Evolutionary conservation across 805 yeast genomes (phyloP).

Genomic region (Candida chauliodis): DNA sequence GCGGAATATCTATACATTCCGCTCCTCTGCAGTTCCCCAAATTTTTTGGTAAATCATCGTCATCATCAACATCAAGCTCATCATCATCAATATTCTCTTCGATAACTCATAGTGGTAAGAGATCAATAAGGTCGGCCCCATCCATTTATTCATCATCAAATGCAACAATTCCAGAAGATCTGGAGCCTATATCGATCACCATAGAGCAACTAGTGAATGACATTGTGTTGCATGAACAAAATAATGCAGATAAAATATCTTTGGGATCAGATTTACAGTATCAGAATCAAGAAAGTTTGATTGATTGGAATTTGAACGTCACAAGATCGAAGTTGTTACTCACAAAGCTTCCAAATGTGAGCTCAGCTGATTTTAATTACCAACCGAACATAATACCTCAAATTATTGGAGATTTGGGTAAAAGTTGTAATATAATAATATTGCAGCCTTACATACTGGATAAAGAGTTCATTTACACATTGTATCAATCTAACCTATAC

Average conservation of each 20-base stretch:
- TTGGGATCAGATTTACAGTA: constrained; percentile 38
- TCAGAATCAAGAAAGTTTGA: constrained; percentile 37
- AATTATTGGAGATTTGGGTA: constrained; percentile 41
- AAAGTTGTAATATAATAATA: constrained; percentile 34
- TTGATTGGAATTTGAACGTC: constrained; percentile 53
- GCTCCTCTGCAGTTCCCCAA: constrained; percentile 32
- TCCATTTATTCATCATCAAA: constrained; percentile 39
- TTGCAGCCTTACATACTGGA: constrained; percentile 41
- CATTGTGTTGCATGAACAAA: constrained; percentile 35
- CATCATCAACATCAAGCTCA: constrained; percentile 27
- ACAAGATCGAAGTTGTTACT: constrained; percentile 46
- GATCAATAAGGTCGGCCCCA: constrained; percentile 43
- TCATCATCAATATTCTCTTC: constrained; percentile 33
- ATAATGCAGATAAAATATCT: constrained; percentile 32
- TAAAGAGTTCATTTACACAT: constrained; percentile 38
- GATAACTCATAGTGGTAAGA: constrained; percentile 18
- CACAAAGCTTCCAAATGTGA: constrained; percentile 34
- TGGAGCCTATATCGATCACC: constrained; percentile 39
- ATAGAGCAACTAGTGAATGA: constrained; percentile 44
- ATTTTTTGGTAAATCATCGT: constrained; percentile 12
- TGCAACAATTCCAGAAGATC: constrained; percentile 44
- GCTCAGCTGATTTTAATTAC: constrained; percentile 32
- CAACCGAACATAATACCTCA: constrained; percentile 33
- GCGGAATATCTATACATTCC: constrained; percentile 35
- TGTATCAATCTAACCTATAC: constrained; percentile 43